Evolutionary conservation across 106 monocot species (phyloP).

Genomic region (Allium cepa): DNA sequence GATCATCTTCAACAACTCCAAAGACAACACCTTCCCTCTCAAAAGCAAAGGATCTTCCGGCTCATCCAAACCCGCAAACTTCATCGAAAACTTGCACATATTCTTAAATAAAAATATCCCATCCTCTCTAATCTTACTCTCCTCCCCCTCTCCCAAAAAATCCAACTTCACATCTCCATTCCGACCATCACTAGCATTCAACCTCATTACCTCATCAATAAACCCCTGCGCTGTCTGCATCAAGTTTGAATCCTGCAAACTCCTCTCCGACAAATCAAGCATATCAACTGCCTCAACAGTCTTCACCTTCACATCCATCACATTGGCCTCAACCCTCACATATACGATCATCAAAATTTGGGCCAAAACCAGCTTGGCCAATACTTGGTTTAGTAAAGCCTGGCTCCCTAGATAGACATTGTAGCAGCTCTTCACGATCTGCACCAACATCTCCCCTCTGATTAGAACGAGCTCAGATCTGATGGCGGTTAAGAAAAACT

Average conservation of each 20-base stretch:
- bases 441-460: constrained; percentile 58
- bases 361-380: constrained; percentile 66
- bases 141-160: constrained; percentile 11
- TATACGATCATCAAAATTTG: constrained; percentile 63
- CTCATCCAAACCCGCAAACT: constrained; percentile 69
- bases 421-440: constrained; percentile 75
- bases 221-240: constrained; percentile 75
- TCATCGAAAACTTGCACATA: constrained; percentile 93
- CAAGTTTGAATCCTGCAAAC: constrained; percentile 68
- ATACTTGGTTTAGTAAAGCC: constrained; percentile 65
- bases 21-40: constrained; percentile 80
- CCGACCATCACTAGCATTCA: constrained; percentile 15
- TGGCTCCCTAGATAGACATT: constrained; percentile 83
- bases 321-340: constrained; percentile 59
- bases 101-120: constrained; percentile 82
- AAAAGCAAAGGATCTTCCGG: constrained; percentile 78
- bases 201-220: constrained; percentile 71
- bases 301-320: constrained; percentile 32
- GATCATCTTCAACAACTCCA: constrained; percentile 86
- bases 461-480: constrained; percentile 46
- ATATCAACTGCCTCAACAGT: constrained; percentile 60
- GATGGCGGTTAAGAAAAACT: constrained; percentile 59
- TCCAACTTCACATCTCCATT: background rate
- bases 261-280: constrained; percentile 79
- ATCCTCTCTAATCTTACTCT: constrained; percentile 80